Evolutionary conservation across 768 basidiomycete species (phyloP), one percentile per base, ranked within the genome.

Genomic region (Phaffia australis): DNA sequence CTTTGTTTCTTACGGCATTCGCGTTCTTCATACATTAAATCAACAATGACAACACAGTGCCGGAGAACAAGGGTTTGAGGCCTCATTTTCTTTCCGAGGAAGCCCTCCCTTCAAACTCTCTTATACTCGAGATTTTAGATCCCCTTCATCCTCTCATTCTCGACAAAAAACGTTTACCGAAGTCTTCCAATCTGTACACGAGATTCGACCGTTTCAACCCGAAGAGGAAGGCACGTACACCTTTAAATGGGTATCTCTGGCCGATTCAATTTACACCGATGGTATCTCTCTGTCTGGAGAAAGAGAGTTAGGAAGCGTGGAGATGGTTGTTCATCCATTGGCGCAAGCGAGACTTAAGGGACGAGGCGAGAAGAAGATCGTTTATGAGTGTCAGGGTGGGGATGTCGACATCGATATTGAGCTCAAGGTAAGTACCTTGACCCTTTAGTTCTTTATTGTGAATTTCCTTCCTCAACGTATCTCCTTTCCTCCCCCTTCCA

Each of bases 161-260:
- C 49, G 35, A 35, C 11, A 6, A 35, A 7, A 59, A 69, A 49
- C 60, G 67, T 74, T 42, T 11, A 42, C 35, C 11, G 81, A 81
- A 1, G 86, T 88, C 72, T 74, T 82, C 19, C 79, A 78, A n/a
- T 84, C 87, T 9, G 82, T 88, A 30, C 71, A 71, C 52, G 88
- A 87, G 47, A 87, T 91, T 73, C 77, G 95, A 64, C 85, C 84
- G 9, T 77, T 94, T 19, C 87, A 90, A 74, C 93, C 94, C 2
- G 87, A 93, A 50, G 82, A 84, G 58, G 92, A 89, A 68, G 93
- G 93, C 9, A 86, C 87, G 71, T 97, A 95, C 75, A 82, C 82
- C 11, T 97, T 93, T 78, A 83, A 81, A 0, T 91, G 93, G 77
- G 77, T 81, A 9, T 80, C 85, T 42, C 77, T 98, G 68, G 88